Conservation (phyloP, 2,329 filamentous ascomycete genomes). For the Ramularia collo-cygni region DNA sequence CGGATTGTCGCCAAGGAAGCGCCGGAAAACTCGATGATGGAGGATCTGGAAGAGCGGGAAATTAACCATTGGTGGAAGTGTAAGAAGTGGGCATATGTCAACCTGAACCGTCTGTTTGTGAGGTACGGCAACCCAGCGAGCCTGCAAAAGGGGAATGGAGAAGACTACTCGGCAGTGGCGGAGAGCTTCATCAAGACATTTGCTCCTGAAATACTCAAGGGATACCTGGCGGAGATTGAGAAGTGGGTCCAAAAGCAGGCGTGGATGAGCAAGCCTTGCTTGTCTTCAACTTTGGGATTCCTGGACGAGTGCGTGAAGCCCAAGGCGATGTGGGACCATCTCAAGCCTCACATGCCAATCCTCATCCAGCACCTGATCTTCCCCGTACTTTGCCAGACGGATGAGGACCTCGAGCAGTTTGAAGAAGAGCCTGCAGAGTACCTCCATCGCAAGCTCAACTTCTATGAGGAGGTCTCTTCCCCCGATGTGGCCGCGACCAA, state of each 20-base stretch:
- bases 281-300: slow-evolving; percentile 91
- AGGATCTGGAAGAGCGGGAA: slow-evolving; percentile 79
- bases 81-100: slow-evolving; percentile 99
- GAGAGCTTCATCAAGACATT: slow-evolving; percentile 88
- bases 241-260: slow-evolving; percentile 93
- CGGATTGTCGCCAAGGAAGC: slow-evolving; percentile 79
- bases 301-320: slow-evolving; percentile 96
- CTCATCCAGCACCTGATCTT: slow-evolving; percentile 93
- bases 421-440: slow-evolving; percentile 94
- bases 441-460: slow-evolving; percentile 93
- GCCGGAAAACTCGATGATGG: slow-evolving; percentile 69
- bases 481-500: slow-evolving; percentile 95
- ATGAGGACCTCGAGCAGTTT: slow-evolving; percentile 90
- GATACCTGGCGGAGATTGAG: slow-evolving; percentile 90
- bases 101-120: slow-evolving; percentile 91
- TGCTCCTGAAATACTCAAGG: slow-evolving; percentile 91
- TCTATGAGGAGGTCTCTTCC: slow-evolving; percentile 92
- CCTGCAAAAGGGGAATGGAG: slow-evolving; percentile 64
- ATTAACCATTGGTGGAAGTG: slow-evolving; percentile 99
- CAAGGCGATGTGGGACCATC: slow-evolving; percentile 91
- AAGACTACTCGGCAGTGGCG: slow-evolving; percentile 73
- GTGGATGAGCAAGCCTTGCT: slow-evolving; percentile 89
- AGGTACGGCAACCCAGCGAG: slow-evolving; percentile 81
- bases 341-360: slow-evolving; percentile 89
- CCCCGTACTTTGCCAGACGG: slow-evolving; percentile 83